Percentiles rank a stretch among this genome's conserved stretches.
These are phyloP conservation scores for Tuber indicum DNA, from an alignment of 495 filamentous ascomycete species.

Conservation along the genomic window DNA sequence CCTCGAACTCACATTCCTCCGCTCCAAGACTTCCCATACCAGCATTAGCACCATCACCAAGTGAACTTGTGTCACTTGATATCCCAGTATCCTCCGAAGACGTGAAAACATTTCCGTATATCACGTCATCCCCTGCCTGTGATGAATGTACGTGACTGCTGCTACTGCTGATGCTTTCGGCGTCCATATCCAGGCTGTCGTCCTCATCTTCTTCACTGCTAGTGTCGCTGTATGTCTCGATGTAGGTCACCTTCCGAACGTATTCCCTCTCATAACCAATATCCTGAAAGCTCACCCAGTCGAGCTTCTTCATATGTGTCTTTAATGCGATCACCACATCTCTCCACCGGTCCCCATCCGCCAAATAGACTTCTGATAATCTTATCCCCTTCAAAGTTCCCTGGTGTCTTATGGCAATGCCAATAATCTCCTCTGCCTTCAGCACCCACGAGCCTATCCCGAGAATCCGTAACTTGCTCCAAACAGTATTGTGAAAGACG, in stretches of 20 bases:
- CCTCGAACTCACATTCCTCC: constrained; percentile 31
- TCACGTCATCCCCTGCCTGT: constrained; percentile 37
- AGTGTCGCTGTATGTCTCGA: constrained; percentile 41
- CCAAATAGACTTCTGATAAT: constrained; percentile 38
- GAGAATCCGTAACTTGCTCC: constrained; percentile 38
- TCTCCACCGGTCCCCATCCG: constrained; percentile 36
- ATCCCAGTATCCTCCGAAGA: constrained; percentile 34
- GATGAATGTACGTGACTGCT: constrained; percentile 27
- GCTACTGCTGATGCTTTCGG: constrained; percentile 22
- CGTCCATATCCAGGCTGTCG: constrained; percentile 28
- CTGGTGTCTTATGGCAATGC: constrained; percentile 33
- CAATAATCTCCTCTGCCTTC: constrained; percentile 35
- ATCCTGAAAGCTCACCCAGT: constrained; percentile 39
- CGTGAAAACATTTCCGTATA: constrained; percentile 41
- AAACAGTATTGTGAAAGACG: constrained; percentile 37
- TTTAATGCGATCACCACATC: constrained; percentile 37
- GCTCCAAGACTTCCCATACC: constrained; percentile 29
- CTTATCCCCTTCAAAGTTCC: constrained; percentile 36
- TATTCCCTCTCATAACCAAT: constrained; percentile 39
- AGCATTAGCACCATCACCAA: constrained; percentile 29
- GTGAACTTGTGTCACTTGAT: constrained; percentile 34
- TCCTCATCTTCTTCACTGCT: constrained; percentile 38
- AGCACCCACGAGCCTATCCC: constrained; percentile 41
- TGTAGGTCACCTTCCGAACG: constrained; percentile 30
- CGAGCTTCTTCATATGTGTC: constrained; percentile 27